Evolutionary conservation across 257 asterid species (phyloP), one percentile per base, ranked within the genome.

Genomic region (Buddleja alternifolia): DNA sequence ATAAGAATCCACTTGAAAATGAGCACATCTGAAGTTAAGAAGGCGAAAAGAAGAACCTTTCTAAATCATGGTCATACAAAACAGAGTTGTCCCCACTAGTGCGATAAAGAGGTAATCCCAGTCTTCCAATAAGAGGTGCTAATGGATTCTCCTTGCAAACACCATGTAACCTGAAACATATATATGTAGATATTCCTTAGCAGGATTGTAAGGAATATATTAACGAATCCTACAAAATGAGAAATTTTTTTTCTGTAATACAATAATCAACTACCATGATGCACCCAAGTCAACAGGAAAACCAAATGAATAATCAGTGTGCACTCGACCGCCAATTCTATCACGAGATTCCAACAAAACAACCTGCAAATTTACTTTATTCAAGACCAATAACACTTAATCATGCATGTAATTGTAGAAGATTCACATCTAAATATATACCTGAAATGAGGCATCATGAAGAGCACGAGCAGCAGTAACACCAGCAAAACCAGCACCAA

Each of bases 251-350:
- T 21, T 51, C 37, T 10, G 25, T 11, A 40, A 39, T 24, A 24
- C n/a, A 39, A 32, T 40, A 39, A 56, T 12, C 58, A 59, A 70
- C 63, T 77, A 86, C 92, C 92, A 86, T 47, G 92, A 86, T 66
- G 92, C 92, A 40, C 92, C 92, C 67, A 86, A 73, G 77, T 86
- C 92, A 67, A 86, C 81, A 24, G 92, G 92, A 66, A 83, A 86
- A 56, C 92, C 92, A 75, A 83, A 79, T 4, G 92, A 78, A 59
- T 81, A 86, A 53, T 86, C 84, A 17, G 92, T 86, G 68, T 81
- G 89, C 54, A 83, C 84, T 34, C 92, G 83, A 59, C 92, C 92
- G 53, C 92, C 92, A 60, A 86, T 83, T 76, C 92, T 86, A 51
- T 83, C 85, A 44, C 89, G 79, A 2, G 92, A 86, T 76, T 86